These are phyloP conservation scores for Haplosporangium sp. DNA, from an alignment of 371 early-diverging fungal species.

Conservation along the genomic window DNA sequence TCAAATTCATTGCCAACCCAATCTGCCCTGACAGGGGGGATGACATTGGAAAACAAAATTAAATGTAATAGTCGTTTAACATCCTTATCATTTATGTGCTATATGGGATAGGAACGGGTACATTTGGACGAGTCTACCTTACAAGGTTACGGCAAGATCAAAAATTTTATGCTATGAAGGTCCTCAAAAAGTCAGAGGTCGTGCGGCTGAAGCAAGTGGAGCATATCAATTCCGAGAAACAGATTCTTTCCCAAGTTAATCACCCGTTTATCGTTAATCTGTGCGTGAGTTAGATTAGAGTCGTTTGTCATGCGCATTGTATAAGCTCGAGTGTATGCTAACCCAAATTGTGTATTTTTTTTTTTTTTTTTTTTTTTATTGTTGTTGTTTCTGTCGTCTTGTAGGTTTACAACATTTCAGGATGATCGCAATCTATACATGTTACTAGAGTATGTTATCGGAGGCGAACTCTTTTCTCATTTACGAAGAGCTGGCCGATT, in stretches of 20 bases:
- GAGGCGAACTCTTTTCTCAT: conserved; percentile 98
- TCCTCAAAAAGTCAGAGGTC: conserved; percentile 91
- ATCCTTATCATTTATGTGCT: not conserved
- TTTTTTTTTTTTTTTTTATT: too few species aligned
- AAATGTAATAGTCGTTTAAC: not conserved
- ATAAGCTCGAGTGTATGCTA: too few species aligned
- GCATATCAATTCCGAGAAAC: conserved; percentile 96
- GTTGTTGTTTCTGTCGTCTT: not conserved
- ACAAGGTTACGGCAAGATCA: conserved; percentile 68
- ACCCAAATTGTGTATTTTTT: too few species aligned
- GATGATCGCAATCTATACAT: conserved; percentile 91
- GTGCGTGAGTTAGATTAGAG: conserved; percentile 55
- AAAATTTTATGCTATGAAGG: conserved; percentile 94
- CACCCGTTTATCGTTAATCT: conserved; percentile 96
- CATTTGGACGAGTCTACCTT: conserved; percentile 93
- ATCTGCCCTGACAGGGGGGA: too few species aligned
- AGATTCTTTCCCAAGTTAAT: conserved; percentile 87
- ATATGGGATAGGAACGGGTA: conserved; percentile 84
- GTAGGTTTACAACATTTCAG: conserved; percentile 88
- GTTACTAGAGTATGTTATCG: conserved; percentile 97
- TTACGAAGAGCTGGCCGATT: conserved; percentile 92
- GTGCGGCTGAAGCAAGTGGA: conserved; percentile 95
- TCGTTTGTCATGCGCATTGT: not conserved
- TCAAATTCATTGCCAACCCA: not conserved
- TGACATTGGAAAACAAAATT: not conserved